Percentiles rank a stretch among this genome's conserved stretches.
These are phyloP conservation scores for Hypoxylon sp. DNA, from an alignment of 2,329 filamentous ascomycete species.

Conservation along the genomic window DNA sequence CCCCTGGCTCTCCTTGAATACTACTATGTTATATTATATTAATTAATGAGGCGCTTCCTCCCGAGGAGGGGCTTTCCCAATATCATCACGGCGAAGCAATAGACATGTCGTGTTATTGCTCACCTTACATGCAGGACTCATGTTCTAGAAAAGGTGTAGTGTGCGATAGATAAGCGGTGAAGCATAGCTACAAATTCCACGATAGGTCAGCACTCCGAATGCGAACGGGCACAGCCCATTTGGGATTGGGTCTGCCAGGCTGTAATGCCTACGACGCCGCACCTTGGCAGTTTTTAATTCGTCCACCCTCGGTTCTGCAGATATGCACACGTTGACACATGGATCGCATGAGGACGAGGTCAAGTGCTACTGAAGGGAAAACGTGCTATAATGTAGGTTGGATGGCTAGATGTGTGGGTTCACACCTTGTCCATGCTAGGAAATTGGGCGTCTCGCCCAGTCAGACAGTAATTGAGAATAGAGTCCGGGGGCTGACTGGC, in stretches of 20 bases:
- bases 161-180: constrained; percentile 13
- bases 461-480: constrained; percentile 4
- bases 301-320: not conserved
- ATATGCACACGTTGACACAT: constrained; percentile 18
- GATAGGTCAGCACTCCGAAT: constrained; percentile 22
- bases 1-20: not conserved
- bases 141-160: constrained; percentile 13
- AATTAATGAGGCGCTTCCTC: not conserved
- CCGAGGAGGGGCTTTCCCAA: not conserved
- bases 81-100: not conserved
- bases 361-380: not conserved
- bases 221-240: constrained; percentile 11
- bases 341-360: constrained; percentile 13
- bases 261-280: constrained; percentile 11
- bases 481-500: constrained; percentile 3
- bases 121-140: constrained; percentile 19
- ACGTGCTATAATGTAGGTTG: not conserved
- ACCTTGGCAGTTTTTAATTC: constrained; percentile 8
- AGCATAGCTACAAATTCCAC: not conserved
- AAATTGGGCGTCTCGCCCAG: constrained; percentile 19
- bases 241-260: constrained; percentile 9
- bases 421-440: not conserved
- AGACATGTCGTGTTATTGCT: constrained; percentile 1
- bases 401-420: not conserved
- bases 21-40: not conserved